A percentile compares a stretch with the other conserved stretches of the same genome.
Conservation (phyloP, 2,329 filamentous ascomycete genomes). For the Phialophora macrospora region DNA sequence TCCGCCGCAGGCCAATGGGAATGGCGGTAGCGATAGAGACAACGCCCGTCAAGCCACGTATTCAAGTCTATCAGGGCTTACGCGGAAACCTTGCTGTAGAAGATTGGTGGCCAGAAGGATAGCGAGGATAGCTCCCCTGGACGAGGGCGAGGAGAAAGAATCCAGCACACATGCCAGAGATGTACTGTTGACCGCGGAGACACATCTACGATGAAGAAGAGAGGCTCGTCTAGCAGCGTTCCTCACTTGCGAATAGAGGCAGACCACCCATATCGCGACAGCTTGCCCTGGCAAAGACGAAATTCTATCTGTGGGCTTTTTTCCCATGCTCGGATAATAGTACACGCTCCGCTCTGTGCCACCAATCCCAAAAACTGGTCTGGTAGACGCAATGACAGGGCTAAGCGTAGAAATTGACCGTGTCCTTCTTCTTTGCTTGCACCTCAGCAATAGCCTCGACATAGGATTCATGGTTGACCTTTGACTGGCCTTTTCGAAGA, state of each 20-base stretch:
- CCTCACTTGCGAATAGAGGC: background rate
- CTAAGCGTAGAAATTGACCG: slow-evolving; percentile 47
- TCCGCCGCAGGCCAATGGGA: slow-evolving; percentile 13
- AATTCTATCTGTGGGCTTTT: background rate
- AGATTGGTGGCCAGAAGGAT: background rate
- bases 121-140: background rate
- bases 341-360: slow-evolving; percentile 13
- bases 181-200: background rate
- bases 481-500: slow-evolving; percentile 87
- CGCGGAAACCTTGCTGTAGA: background rate
- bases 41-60: background rate
- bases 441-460: slow-evolving; percentile 98
- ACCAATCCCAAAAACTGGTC: slow-evolving; percentile 1
- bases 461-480: slow-evolving; percentile 97
- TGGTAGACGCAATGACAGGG: background rate
- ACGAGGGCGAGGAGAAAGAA: background rate
- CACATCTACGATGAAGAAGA: background rate
- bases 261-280: background rate
- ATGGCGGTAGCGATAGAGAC: background rate
- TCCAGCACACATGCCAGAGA: background rate
- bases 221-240: background rate
- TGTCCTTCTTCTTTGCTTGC: slow-evolving; percentile 85
- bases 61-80: background rate
- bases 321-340: slow-evolving; percentile 9
- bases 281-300: background rate